Evolutionary conservation across 768 basidiomycete species (phyloP), one percentile per base, ranked within the genome.

Genomic region (Tubosaeta sp.): DNA sequence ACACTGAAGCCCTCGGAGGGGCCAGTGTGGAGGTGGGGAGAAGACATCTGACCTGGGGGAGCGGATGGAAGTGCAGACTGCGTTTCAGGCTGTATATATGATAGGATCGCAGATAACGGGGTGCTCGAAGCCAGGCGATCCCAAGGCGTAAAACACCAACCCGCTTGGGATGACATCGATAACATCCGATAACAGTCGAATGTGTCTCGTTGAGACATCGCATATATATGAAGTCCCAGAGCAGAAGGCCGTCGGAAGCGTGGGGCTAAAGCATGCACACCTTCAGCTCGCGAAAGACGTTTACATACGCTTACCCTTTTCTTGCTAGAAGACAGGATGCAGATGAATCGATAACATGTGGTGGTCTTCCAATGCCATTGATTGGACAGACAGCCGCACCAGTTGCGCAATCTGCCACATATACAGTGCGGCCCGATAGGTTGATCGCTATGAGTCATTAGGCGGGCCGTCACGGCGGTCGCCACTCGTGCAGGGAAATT

Each of bases 41-140:
- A 35, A 14, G 17, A 29, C 59, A 60, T 58, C 4, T 32, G 35
- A n/a, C n/a, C n/a, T 48, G 11, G 9, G 14, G 10, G n/a, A 33
- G 38, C 17, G 5, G 19, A 32, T 25, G 9, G 4, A 13, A 9
- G 19, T 3, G 16, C 2, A 13, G 10, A 10, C 19, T 26, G 13
- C 2, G 6, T 33, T 13, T 26, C 11, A 17, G 4, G 19, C 10
- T 27, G 14, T 50, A 60, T 57, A 48, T 50, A 27, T 43, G 2
- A n/a, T n/a, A n/a, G n/a, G 27, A 43, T 3, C 42, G 19, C 17
- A 1, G 19, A 37, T 37, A n/a, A 17, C 25, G 2, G 41, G 29
- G 33, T 17, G 37, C 12, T 14, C 8, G 4, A 19, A 27, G 19
- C 6, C 16, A 12, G 12, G 0, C 12, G 19, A 19, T 19, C 14